Evolutionary conservation across 164 flowering plant genomes (phyloP), one percentile per base, ranked within the genome.

Genomic region (Euptelea pleiosperma): DNA sequence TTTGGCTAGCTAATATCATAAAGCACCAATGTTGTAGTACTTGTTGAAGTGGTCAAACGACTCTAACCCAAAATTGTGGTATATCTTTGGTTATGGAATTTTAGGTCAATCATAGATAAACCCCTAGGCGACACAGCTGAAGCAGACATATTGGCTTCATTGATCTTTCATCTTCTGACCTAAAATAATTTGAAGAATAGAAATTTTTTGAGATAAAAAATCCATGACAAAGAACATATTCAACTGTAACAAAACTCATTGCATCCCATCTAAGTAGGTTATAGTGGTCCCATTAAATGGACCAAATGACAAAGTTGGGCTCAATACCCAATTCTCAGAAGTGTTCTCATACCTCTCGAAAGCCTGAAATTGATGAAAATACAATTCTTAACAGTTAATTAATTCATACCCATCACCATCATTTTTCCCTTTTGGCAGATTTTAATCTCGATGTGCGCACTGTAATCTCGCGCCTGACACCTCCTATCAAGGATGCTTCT

Each of bases 281-380:
- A 96, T 85, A 53, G 99, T 94, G 1, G 96, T 89, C 55, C 98
- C 99, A 67, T 94, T 94, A 60, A 94, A 85, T 0, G 98, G 96
- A 8, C 99, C 99, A 2, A 98, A 91, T 61, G 91, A 75, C 25
- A 98, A 70, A 34, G 99, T 89, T 36, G 91, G 53, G 74, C 99
- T 94, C 58, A 91, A 42, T 5, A 94, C 84, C 99, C 99, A 94
- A 60, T 87, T 82, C 70, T 81, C 96, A n/a, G 85, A 53, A 43
- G 16, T 39, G 18, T n/a, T n/a, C n/a, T n/a, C n/a, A n/a, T n/a
- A n/a, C n/a, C n/a, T n/a, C n/a, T n/a, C n/a, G n/a, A n/a, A n/a
- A n/a, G n/a, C n/a, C n/a, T n/a, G n/a, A n/a, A n/a, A n/a, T n/a
- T n/a, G n/a, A n/a, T n/a, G n/a, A n/a, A n/a, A n/a, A n/a, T n/a